phyloP scores from a whole-genome alignment of 2,329 filamentous ascomycete species.

The Colletotrichum magnum region DNA sequence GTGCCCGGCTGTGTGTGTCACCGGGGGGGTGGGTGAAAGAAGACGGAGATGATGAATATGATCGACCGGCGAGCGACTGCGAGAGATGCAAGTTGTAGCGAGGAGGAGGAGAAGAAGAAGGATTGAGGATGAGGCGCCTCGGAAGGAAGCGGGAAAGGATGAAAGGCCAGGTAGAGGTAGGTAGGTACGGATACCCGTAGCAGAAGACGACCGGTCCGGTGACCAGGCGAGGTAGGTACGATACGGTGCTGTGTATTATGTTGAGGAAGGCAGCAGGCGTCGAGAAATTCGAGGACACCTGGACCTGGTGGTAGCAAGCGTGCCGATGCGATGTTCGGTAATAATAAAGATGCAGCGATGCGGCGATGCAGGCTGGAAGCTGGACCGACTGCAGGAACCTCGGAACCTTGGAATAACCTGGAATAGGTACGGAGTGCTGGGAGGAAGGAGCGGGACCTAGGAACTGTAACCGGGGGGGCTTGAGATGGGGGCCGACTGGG shows the following conservation, averaged over 20 bases:
- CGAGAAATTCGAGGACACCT: too few relatives aligned
- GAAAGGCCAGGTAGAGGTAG: neutral
- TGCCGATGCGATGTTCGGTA: conserved; percentile 5
- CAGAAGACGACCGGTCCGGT: too few relatives aligned
- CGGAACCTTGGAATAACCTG: too few relatives aligned
- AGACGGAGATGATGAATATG: neutral
- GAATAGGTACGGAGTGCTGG: too few relatives aligned
- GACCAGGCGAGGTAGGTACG: too few relatives aligned
- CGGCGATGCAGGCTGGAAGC: conserved; percentile 7
- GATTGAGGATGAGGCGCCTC: neutral
- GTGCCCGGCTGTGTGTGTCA: neutral
- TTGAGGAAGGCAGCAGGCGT: too few relatives aligned
- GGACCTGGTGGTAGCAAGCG: neutral
- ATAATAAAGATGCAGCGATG: neutral
- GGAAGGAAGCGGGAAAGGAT: neutral
- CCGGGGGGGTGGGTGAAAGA: too few relatives aligned
- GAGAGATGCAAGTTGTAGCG: neutral
- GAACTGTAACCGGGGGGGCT: neutral
- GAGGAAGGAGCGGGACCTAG: too few relatives aligned
- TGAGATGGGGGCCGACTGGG: neutral
- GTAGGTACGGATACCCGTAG: too few relatives aligned
- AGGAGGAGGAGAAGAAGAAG: neutral
- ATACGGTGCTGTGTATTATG: neutral
- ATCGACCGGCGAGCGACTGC: conserved; percentile 7
- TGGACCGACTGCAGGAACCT: too few relatives aligned